Evolutionary conservation across 768 basidiomycete species (phyloP).

Genomic region (Russula sp.): DNA sequence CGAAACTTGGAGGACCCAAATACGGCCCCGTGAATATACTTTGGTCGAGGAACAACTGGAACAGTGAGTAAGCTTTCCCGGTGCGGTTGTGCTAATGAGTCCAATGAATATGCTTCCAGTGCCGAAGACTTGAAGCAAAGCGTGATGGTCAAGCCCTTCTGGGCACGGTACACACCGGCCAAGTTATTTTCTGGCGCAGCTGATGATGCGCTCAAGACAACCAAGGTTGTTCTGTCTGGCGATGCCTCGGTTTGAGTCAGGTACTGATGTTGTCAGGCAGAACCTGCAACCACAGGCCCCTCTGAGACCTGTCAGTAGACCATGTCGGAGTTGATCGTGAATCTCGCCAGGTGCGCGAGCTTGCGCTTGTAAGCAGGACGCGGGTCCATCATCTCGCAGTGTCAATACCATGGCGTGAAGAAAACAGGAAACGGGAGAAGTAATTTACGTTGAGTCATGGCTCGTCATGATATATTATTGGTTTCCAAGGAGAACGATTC

Average conservation of each 20-base stretch:
- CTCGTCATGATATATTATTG: too few relatives aligned
- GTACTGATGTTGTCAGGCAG: neutral
- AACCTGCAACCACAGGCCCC: neutral
- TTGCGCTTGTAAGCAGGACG: too few relatives aligned
- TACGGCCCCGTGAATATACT: neutral
- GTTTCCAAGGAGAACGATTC: too few relatives aligned
- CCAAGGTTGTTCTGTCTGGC: neutral
- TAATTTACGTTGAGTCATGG: too few relatives aligned
- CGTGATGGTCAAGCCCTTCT: neutral
- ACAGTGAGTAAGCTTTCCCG: neutral
- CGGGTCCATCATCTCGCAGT: too few relatives aligned
- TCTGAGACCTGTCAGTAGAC: neutral
- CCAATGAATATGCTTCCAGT: neutral
- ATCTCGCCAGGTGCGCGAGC: too few relatives aligned
- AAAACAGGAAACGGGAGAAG: too few relatives aligned
- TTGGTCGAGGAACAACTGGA: neutral
- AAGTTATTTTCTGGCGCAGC: neutral
- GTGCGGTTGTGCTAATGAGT: neutral
- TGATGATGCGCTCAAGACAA: neutral
- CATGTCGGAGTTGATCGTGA: too few relatives aligned
- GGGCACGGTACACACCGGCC: neutral
- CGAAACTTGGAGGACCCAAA: neutral
- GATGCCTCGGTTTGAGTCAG: neutral
- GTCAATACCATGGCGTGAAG: too few relatives aligned
- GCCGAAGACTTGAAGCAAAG: neutral